Evolutionary conservation across 345 rosid species (phyloP).

Genomic region (Citrus glauca): DNA sequence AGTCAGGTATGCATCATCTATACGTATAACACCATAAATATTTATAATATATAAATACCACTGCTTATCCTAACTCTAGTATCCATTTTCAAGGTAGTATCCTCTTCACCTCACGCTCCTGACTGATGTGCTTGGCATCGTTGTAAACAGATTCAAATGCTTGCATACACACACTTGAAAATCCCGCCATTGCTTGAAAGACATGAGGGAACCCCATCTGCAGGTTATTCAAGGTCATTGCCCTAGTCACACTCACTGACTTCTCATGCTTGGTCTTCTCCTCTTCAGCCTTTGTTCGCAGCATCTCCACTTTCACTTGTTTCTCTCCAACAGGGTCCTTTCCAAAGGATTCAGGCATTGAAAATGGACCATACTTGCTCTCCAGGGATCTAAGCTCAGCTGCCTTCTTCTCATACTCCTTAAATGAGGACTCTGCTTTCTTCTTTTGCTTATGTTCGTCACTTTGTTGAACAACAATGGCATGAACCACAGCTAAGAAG

Average conservation of each 20-base stretch:
- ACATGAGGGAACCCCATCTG: slow-evolving; percentile 94
- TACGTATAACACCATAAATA: slow-evolving; percentile 6
- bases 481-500: slow-evolving; percentile 73
- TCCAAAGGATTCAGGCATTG: slow-evolving; percentile 38
- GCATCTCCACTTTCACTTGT: slow-evolving; percentile 54
- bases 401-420: slow-evolving; percentile 65
- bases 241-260: slow-evolving; percentile 65
- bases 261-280: slow-evolving; percentile 83
- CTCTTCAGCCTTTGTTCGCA: slow-evolving; percentile 73
- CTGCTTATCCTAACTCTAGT: background rate
- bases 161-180: slow-evolving; percentile 90
- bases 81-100: slow-evolving; percentile 33
- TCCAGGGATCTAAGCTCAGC: slow-evolving; percentile 67
- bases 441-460: slow-evolving; percentile 88
- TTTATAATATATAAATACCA: background rate
- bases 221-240: slow-evolving; percentile 79
- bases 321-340: slow-evolving; percentile 67
- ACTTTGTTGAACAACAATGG: slow-evolving; percentile 77
- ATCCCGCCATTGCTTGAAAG: slow-evolving; percentile 87
- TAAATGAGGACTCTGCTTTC: slow-evolving; percentile 59
- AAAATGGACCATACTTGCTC: slow-evolving; percentile 66
- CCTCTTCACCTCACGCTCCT: slow-evolving; percentile 52
- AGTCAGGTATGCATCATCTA: slow-evolving; percentile 16
- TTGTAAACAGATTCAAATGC: slow-evolving; percentile 80
- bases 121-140: slow-evolving; percentile 49